Evolutionary conservation across 805 yeast species (phyloP), one percentile per base, ranked within the genome.

Genomic region (Starmerella bombicola): DNA sequence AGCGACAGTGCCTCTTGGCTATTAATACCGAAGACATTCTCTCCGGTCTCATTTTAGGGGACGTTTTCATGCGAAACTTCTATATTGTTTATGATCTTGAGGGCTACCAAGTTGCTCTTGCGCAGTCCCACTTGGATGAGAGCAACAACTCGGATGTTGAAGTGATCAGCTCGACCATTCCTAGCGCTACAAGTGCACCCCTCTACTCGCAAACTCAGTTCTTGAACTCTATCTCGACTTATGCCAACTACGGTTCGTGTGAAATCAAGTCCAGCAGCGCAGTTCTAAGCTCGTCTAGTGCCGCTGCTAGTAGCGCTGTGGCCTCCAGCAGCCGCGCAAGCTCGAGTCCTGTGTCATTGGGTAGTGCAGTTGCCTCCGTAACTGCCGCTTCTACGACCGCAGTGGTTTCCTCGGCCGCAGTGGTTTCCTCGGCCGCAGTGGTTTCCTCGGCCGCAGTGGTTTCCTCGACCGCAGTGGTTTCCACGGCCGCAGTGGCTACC

Each of bases 31-130:
- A 61, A 49, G 20, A 24, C 46, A 24, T 55, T 61, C 33, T 32
- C 21, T 37, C 32, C 46, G 23, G 54, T 62, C 38, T 47, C 26
- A 65, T 76, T 42, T 61, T 80, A 28, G 91, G 91, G 9, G 85
- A 78, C 53, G 68, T 71, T 38, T 70, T 80, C 53, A 58, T 80
- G 48, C 67, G 81, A 45, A 67, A 70, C 34, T 76, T 77, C 10
- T 80, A 80, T 54, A 68, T 73, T 22, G 84, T 77, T 16, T 77
- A 70, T 56, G 81, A 81, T 55, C 61, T 78, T 35, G 82, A 76
- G 25, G 67, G 68, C 48, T 56, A 57, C 37, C 66, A 71, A 54
- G 62, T 80, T 26, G 73, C 78, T 1, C 48, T 80, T 37, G 84
- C 78, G 9, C 74, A 69, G 46, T 66, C 71, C 32, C 52, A 47